Evolutionary conservation across 164 flowering plant genomes (phyloP).

Genomic region (Malania oleifera): DNA sequence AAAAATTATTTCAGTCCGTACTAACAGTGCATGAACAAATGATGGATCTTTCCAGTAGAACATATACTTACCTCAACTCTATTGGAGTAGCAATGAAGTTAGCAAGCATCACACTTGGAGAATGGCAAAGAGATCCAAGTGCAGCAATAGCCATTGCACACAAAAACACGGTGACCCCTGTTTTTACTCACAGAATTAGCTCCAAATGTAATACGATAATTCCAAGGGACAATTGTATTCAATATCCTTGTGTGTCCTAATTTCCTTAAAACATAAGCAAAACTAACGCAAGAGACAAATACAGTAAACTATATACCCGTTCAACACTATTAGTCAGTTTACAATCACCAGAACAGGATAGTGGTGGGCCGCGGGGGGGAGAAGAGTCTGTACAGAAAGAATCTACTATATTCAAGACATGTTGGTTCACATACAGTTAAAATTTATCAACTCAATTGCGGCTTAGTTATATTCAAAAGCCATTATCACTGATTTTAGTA

Average conservation of each 20-base stretch:
- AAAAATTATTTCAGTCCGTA: background rate
- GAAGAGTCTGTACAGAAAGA: no score
- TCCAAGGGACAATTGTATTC: no score
- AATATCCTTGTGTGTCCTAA: no score
- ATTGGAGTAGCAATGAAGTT: constrained; percentile 92
- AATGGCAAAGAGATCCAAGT: constrained; percentile 70
- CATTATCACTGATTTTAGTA: no score
- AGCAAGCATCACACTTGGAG: constrained; percentile 82
- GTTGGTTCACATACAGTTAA: no score
- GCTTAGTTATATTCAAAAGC: no score
- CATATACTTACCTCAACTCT: constrained; percentile 68
- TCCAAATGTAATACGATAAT: background rate
- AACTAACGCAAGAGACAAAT: no score
- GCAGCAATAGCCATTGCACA: constrained; percentile 88
- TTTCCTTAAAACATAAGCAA: no score
- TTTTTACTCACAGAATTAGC: constrained; percentile 8
- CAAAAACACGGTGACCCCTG: constrained; percentile 83
- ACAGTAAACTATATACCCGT: background rate
- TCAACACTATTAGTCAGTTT: background rate
- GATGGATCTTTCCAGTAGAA: background rate
- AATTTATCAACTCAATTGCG: no score
- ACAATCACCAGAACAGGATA: background rate
- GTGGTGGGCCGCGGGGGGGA: no score
- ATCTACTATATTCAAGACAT: no score
- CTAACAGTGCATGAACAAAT: background rate